Conservation (phyloP, 495 filamentous ascomycete species). For the Niebla homalea region DNA sequence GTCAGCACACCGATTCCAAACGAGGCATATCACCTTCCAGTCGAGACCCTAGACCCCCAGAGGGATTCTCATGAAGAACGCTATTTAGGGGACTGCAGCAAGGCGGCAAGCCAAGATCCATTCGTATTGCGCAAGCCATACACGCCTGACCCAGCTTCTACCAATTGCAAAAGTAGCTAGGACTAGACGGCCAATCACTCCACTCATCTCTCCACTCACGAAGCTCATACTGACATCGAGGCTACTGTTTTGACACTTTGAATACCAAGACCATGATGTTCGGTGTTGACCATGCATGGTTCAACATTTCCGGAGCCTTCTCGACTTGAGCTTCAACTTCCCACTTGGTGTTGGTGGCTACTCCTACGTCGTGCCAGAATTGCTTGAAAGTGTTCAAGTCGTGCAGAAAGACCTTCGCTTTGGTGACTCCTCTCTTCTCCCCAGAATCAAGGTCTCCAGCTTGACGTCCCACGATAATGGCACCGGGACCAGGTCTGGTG, state of each 20-base stretch:
- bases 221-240: too few relatives aligned
- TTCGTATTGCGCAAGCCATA: too few relatives aligned
- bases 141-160: too few relatives aligned
- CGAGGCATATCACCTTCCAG: too few relatives aligned
- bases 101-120: too few relatives aligned
- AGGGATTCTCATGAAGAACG: too few relatives aligned
- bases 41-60: too few relatives aligned
- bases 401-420: constrained; percentile 27
- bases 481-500: constrained; percentile 28
- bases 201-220: too few relatives aligned
- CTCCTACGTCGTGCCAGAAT: constrained; percentile 37
- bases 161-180: too few relatives aligned
- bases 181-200: too few relatives aligned
- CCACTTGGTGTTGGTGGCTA: constrained; percentile 32
- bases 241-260: not conserved
- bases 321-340: constrained; percentile 20
- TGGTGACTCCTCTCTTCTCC: constrained; percentile 10
- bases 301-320: not conserved
- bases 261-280: not conserved
- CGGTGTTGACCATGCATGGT: not conserved
- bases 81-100: too few relatives aligned
- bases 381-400: constrained; percentile 29
- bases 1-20: too few relatives aligned
- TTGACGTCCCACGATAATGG: constrained; percentile 36
- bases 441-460: constrained; percentile 26